Evolutionary conservation across 495 filamentous ascomycete species (phyloP).

Genomic region (Oleoguttula mirabilis): DNA sequence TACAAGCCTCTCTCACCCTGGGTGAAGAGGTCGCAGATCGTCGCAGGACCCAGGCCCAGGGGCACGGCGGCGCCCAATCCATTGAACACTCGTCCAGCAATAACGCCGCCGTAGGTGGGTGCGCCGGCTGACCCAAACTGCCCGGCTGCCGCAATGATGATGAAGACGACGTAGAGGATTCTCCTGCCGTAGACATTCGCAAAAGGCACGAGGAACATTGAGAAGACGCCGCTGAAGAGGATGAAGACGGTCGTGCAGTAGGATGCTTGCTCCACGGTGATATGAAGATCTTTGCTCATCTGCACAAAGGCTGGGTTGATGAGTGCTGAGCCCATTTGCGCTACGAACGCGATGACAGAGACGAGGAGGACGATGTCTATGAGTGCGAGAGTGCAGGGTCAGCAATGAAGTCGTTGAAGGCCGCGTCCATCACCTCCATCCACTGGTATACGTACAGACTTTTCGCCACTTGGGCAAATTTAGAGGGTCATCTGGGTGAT

Average conservation of each 20-base stretch:
- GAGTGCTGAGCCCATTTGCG: constrained; percentile 6
- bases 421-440: too few relatives aligned
- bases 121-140: background rate
- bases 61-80: constrained; percentile 4
- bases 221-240: constrained; percentile 3
- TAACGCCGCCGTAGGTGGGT: constrained; percentile 7
- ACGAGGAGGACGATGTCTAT: constrained; percentile 8
- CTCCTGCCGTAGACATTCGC: constrained; percentile 2
- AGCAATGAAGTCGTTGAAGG: background rate
- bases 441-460: too few relatives aligned
- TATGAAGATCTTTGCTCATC: constrained; percentile 2
- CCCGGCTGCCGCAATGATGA: background rate
- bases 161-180: constrained; percentile 2
- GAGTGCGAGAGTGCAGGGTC: too few relatives aligned
- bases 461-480: constrained; percentile 7
- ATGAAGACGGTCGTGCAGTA: constrained; percentile 8
- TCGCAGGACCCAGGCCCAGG: constrained; percentile 8
- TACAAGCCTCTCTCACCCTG: constrained; percentile 13
- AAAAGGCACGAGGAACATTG: constrained; percentile 4
- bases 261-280: constrained; percentile 4
- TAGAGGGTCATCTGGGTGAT: constrained; percentile 6
- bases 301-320: constrained; percentile 11
- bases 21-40: constrained; percentile 8
- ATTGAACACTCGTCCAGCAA: constrained; percentile 10
- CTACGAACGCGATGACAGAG: constrained; percentile 5